Percentiles rank a stretch among this genome's conserved stretches.
Evolutionary conservation across 2,329 filamentous ascomycete species (phyloP).

Genomic region (Phaeosphaeria sp.): DNA sequence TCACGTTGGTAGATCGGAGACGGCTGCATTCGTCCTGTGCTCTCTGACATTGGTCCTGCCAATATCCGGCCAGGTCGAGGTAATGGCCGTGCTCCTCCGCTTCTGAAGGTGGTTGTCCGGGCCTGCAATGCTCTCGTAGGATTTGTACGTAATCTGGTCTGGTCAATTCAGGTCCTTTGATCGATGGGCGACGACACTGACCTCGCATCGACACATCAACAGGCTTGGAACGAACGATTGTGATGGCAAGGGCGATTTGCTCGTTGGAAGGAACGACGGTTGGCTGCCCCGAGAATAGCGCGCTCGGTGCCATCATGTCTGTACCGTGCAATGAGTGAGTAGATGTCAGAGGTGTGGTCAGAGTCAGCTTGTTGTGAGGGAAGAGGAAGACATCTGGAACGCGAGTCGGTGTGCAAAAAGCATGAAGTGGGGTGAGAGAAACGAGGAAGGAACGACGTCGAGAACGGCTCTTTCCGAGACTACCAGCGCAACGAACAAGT

Average conservation of each 20-base stretch:
- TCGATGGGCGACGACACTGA: conserved; percentile 6
- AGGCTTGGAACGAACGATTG: conserved; percentile 50
- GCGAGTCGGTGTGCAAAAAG: background rate
- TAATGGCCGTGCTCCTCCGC: conserved; percentile 37
- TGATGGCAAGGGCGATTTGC: conserved; percentile 44
- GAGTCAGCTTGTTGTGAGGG: background rate
- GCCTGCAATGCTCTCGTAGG: conserved; percentile 46
- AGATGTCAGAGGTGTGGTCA: background rate
- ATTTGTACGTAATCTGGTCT: conserved; percentile 37
- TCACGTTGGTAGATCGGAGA: conserved; percentile 28
- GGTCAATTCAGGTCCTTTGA: conserved; percentile 5
- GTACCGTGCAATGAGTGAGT: background rate
- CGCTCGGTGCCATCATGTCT: conserved; percentile 12
- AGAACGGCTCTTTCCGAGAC: background rate
- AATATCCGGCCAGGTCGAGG: conserved; percentile 50
- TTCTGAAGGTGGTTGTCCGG: conserved; percentile 21
- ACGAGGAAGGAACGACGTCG: background rate
- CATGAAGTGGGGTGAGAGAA: background rate
- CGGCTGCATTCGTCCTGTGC: conserved; percentile 30
- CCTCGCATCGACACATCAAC: conserved; percentile 39
- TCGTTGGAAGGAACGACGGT: conserved; percentile 24
- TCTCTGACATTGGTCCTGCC: conserved; percentile 37
- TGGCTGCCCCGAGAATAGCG: background rate
- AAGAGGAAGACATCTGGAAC: background rate
- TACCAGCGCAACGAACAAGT: background rate